Percentiles rank a stretch among this genome's conserved stretches.
Conservation (phyloP, 805 yeast species). For the Candida loeiensis region DNA sequence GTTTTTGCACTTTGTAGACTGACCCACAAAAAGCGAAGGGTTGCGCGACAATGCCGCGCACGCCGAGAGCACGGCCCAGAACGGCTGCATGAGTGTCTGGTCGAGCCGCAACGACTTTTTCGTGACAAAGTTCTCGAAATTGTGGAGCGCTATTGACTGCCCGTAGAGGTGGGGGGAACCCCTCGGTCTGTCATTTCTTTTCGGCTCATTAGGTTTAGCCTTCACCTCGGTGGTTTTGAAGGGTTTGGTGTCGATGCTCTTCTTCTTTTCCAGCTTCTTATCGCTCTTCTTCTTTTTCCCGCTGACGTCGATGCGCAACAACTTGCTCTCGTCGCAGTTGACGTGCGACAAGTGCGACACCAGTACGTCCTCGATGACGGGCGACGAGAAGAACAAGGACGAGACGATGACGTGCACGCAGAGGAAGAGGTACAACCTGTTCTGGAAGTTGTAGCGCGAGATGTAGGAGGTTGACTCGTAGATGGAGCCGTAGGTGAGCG, state of each 20-base stretch:
- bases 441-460: slow-evolving; percentile 12
- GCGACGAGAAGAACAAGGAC: slow-evolving; percentile 7
- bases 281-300: neutral
- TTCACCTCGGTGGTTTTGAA: neutral
- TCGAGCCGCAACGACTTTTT: slow-evolving; percentile 9
- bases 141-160: slow-evolving; percentile 12
- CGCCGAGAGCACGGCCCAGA: slow-evolving; percentile 43
- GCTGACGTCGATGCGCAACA: slow-evolving; percentile 12
- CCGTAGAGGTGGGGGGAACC: slow-evolving; percentile 2
- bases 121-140: slow-evolving; percentile 15
- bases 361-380: neutral
- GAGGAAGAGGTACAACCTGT: slow-evolving; percentile 12
- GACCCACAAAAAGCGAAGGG: slow-evolving; percentile 32
- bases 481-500: slow-evolving; percentile 4
- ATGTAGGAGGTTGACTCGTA: slow-evolving; percentile 11
- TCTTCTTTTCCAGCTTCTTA: neutral
- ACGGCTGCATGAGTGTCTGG: slow-evolving; percentile 30
- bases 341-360: slow-evolving; percentile 6
- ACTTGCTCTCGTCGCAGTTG: slow-evolving; percentile 14
- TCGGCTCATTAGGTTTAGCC: neutral
- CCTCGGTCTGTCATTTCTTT: too few relatives aligned
- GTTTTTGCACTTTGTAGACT: slow-evolving; percentile 21
- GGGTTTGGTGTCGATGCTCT: neutral
- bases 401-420: slow-evolving; percentile 14
- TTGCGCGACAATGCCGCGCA: slow-evolving; percentile 27